phyloP scores from a whole-genome alignment of 2,329 filamentous ascomycete species.

The Allantophomopsis lycopodina region DNA sequence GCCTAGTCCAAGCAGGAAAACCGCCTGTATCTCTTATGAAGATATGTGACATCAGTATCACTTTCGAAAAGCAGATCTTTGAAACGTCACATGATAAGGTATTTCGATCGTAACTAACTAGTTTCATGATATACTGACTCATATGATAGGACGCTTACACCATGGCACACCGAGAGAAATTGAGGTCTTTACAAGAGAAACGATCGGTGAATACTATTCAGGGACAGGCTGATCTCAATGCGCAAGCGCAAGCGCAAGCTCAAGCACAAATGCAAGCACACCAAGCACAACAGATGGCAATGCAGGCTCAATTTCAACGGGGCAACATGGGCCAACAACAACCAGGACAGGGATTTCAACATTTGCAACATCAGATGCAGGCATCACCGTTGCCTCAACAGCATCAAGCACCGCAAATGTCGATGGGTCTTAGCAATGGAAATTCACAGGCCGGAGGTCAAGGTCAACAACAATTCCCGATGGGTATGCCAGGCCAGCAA shows the following conservation, averaged over 20 bases:
- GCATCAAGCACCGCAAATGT: constrained; percentile 18
- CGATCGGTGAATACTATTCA: constrained; percentile 4
- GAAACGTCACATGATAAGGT: constrained; percentile 2
- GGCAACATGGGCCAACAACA: constrained; percentile 30
- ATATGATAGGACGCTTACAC: constrained; percentile 3
- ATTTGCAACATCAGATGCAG: constrained; percentile 45
- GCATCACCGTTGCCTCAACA: constrained; percentile 36
- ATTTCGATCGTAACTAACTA: neutral
- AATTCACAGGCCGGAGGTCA: neutral
- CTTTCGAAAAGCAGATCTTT: constrained; percentile 3
- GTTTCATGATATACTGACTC: neutral
- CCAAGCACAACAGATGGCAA: constrained; percentile 35
- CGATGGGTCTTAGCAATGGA: constrained; percentile 24
- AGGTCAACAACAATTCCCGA: constrained; percentile 18
- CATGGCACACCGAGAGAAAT: constrained; percentile 8
- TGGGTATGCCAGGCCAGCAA: constrained; percentile 29
- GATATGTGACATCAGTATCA: constrained; percentile 1
- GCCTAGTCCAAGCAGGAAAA: too few species aligned
- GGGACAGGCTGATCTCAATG: constrained; percentile 24
- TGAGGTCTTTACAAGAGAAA: constrained; percentile 13
- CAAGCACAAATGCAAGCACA: constrained; percentile 24
- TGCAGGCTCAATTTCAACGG: constrained; percentile 37
- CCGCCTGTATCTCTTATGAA: neutral
- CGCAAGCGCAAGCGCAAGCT: constrained; percentile 18
- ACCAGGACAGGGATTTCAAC: constrained; percentile 39